Base-by-base conservation (phyloP, 768 basidiomycete species). In the Phaffia australis region DNA sequence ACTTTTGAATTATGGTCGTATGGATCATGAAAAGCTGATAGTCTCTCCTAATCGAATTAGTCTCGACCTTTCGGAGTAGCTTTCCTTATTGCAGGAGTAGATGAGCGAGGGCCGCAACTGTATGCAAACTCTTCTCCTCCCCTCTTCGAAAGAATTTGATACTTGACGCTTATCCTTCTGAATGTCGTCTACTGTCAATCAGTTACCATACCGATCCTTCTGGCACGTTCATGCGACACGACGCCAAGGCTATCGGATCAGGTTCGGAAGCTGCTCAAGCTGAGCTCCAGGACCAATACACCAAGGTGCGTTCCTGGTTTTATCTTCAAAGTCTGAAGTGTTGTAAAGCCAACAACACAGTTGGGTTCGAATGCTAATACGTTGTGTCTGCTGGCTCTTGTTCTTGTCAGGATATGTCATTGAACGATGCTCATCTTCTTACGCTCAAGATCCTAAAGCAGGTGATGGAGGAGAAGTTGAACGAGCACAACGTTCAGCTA, bases 381-480 rank as follows among this genome's bases (percentile, higher is more conserved):
- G 23, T 54, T 15, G 16, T 23, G 30, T 21, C 25, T 27, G 56
- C 46, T 30, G 16, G 1, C 5, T 50, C 16, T 21, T 35, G 27
- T 7, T 27, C 18, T 63, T 14, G 64, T n/a, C 72, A 98, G 94
- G 85, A 85, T 83, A 94, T 98, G 85, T 85, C 87, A 9, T 79
- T 98, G 27, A 77, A 81, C 70, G 91, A 95, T 77, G 95, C 92
- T 0, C 89, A 97, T 71, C 80, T 83, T 49, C 79, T 98, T 69
- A 87, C 89, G 3, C 79, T 98, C 61, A 85, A 84, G 70, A 89
- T 98, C 56, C 80, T 98, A 69, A 98, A 99, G 79, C 92, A 98
- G 79, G 95, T 98, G 54, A 99, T 98, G 95, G 95, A 98, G 77
- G 95, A 98, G 79, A 97, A 95, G 76, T 83, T 99, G 52, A 94